Conservation (phyloP, 2,329 filamentous ascomycete genomes). For the Dactylellina drechsleri region DNA sequence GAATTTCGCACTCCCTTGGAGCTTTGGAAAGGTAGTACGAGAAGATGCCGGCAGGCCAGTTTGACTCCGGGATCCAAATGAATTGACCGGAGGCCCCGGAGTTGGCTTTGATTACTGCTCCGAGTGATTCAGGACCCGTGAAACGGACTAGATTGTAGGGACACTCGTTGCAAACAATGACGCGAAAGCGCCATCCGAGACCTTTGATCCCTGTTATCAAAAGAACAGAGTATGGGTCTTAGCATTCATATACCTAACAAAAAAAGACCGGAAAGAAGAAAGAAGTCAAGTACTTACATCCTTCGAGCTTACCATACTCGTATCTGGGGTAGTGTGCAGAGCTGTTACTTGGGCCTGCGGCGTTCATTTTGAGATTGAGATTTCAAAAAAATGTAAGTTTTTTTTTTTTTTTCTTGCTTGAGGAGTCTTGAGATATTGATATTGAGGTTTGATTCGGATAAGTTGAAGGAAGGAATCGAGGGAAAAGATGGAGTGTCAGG, state of each 20-base stretch:
- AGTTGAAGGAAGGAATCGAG: too few species aligned
- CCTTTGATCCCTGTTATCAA: not conserved
- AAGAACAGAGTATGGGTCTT: not conserved
- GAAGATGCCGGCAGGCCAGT: not conserved
- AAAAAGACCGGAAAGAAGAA: not conserved
- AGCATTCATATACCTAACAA: not conserved
- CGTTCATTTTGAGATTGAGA: too few species aligned
- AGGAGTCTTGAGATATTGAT: too few species aligned
- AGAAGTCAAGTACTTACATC: too few species aligned
- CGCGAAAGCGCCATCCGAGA: not conserved
- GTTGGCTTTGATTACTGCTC: not conserved
- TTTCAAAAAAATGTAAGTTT: too few species aligned
- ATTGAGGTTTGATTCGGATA: too few species aligned
- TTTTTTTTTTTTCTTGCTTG: too few species aligned
- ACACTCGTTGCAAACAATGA: constrained; percentile 5
- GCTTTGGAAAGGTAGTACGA: not conserved
- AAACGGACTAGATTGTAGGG: not conserved
- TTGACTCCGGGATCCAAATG: not conserved
- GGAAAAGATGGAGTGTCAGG: too few species aligned
- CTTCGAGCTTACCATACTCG: too few species aligned
- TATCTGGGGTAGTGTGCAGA: too few species aligned
- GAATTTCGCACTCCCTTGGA: not conserved
- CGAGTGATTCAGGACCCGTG: not conserved
- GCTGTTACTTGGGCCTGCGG: too few species aligned
- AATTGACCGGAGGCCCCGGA: not conserved